Evolutionary conservation across 371 early-diverging fungal genomes (phyloP), one percentile per base, ranked within the genome.

Genomic region (Mucor circinelloides): DNA sequence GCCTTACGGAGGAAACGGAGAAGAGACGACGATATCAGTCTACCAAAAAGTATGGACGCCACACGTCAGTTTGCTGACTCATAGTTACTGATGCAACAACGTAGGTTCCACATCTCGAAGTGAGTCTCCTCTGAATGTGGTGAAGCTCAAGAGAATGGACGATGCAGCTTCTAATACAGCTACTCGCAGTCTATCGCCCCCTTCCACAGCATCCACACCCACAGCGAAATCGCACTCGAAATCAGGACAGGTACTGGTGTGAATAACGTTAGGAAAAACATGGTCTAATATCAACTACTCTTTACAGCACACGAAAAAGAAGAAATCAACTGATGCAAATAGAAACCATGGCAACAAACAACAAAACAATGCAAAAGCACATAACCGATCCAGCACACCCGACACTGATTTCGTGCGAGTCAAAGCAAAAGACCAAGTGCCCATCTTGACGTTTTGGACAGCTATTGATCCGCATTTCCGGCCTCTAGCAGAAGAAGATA

Each of bases 381-480:
- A 52, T 15, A 62, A 62, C 34, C 19, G 62, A 62, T 50, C 62
- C 9, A 62, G 12, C 21, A 60, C 44, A n/a, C 42, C 21, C 32
- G 68, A 75, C 42, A 73, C 69, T 8, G 81, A 80, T 32, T 77
- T 81, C 72, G 78, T 79, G 15, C 71, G 81, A 30, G 84, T 83
- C 6, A 83, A 83, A 60, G 68, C 81, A 21, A 83, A 84, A 50
- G 84, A 93, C 69, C 96, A 95, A 77, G 88, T 95, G 6, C 92
- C 94, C 17, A 87, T 94, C 30, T 77, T 84, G 27, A 88, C 89
- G 2, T 97, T 94, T 71, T 95, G 93, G 93, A 66, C 86, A 6
- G 87, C 88, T 8, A 77, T 91, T 57, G 97, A 97, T 19, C 92
- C 93, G 66, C 94, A 91, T 69, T 94, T 95, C 65, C 82, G 95